Conservation (phyloP, 129 eudicot genomes). For the Lactuca sativa region DNA sequence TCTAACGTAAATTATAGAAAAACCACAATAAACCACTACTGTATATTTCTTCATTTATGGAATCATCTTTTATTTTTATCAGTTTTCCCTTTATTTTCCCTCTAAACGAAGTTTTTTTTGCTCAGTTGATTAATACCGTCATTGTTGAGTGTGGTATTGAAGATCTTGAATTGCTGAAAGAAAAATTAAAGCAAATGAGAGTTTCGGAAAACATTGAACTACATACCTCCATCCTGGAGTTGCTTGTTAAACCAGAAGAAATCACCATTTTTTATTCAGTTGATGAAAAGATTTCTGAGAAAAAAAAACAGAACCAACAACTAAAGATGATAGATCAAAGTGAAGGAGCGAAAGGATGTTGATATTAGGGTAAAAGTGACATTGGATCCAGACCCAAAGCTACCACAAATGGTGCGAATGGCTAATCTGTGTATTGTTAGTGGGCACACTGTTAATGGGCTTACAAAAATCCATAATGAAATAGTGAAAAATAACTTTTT, state of each 20-base stretch:
- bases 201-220: slow-evolving; percentile 74
- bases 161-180: slow-evolving; percentile 68
- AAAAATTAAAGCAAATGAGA: slow-evolving; percentile 68
- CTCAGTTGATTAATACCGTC: slow-evolving; percentile 62
- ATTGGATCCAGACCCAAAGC: slow-evolving; percentile 56
- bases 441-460: slow-evolving; percentile 91
- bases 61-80: background rate
- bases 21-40: too few species aligned
- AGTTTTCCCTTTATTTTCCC: background rate
- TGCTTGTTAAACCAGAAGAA: slow-evolving; percentile 53
- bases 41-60: background rate
- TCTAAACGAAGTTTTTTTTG: background rate
- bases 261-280: slow-evolving; percentile 29
- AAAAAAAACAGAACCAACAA: slow-evolving; percentile 31
- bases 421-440: slow-evolving; percentile 87
- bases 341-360: slow-evolving; percentile 25
- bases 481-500: slow-evolving; percentile 78
- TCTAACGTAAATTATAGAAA: too few species aligned
- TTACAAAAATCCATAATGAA: slow-evolving; percentile 89
- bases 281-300: slow-evolving; percentile 39
- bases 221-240: slow-evolving; percentile 52
- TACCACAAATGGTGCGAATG: slow-evolving; percentile 75
- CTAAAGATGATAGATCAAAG: slow-evolving; percentile 36
- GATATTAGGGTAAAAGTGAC: slow-evolving; percentile 27
- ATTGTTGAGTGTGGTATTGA: slow-evolving; percentile 65